A percentile compares a stretch with the other conserved stretches of the same genome.
Conservation (phyloP, 495 filamentous ascomycete species). For the Cudoniella acicularis region DNA sequence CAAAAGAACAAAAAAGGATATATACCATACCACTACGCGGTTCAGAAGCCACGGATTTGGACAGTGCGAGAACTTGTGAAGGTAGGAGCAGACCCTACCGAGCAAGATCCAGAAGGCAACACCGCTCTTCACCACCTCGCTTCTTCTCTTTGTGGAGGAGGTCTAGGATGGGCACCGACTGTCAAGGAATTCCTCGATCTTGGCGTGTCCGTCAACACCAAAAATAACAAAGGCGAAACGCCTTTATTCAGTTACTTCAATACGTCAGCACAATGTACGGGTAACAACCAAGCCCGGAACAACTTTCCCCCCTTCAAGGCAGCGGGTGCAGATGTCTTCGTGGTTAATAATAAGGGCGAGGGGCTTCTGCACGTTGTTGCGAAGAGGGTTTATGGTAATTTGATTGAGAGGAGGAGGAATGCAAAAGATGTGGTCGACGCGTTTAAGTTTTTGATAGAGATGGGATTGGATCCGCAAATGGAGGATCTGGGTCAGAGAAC, state of each 20-base stretch:
- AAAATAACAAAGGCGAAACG: conserved; percentile 29
- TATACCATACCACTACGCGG: conserved; percentile 19
- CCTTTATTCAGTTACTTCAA: conserved; percentile 24
- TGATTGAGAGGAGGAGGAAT: background rate
- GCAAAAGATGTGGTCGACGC: background rate
- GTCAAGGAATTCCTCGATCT: conserved; percentile 17
- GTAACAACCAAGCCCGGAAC: no score
- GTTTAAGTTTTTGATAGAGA: conserved; percentile 25
- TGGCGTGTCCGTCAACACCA: conserved; percentile 27
- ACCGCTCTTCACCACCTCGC: conserved; percentile 21
- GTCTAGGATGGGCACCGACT: background rate
- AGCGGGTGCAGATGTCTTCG: conserved; percentile 1
- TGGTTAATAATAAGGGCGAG: background rate
- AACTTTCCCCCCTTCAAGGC: background rate
- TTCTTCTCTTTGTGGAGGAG: background rate
- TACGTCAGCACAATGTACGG: background rate
- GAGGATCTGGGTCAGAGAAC: conserved; percentile 27
- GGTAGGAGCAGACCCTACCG: conserved; percentile 17
- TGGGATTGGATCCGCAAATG: conserved; percentile 26
- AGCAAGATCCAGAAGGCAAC: conserved; percentile 19
- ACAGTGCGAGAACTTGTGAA: conserved; percentile 11
- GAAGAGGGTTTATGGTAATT: background rate
- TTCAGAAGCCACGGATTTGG: background rate
- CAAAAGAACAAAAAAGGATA: conserved; percentile 14
- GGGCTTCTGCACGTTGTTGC: background rate